Conservation (phyloP, 202 grass and related monocot species). For the Bolboschoenoplectus hybrid region DNA sequence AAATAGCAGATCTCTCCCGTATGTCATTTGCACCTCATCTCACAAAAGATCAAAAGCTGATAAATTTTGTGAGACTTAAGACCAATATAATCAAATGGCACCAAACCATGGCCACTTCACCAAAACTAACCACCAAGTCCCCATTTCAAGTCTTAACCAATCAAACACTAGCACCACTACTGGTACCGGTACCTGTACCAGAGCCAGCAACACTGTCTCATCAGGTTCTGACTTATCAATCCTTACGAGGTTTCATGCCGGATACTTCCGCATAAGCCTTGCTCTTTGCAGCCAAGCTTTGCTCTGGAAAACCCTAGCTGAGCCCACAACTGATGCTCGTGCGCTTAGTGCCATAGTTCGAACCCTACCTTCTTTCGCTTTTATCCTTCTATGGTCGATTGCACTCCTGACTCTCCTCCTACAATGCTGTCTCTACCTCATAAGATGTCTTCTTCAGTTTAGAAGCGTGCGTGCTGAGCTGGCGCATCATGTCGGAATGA, state of each 20-base stretch:
- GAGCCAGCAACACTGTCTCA: not conserved
- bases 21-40: not conserved
- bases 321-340: slow-evolving; percentile 41
- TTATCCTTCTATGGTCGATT: slow-evolving; percentile 78
- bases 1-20: slow-evolving; percentile 1
- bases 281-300: slow-evolving; percentile 80
- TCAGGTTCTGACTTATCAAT: slow-evolving; percentile 37
- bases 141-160: slow-evolving; percentile 17
- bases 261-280: slow-evolving; percentile 97
- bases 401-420: slow-evolving; percentile 60
- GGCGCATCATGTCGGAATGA: slow-evolving; percentile 90
- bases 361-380: slow-evolving; percentile 61
- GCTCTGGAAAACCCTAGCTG: slow-evolving; percentile 80
- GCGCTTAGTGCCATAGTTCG: slow-evolving; percentile 42
- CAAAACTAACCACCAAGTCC: slow-evolving; percentile 8
- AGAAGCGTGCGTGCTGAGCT: slow-evolving; percentile 69
- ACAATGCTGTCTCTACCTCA: slow-evolving; percentile 63
- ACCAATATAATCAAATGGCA: slow-evolving; percentile 4
- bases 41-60: slow-evolving; percentile 4
- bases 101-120: slow-evolving; percentile 1
- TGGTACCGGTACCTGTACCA: not conserved
- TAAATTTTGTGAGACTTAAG: not conserved
- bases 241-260: slow-evolving; percentile 78
- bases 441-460: slow-evolving; percentile 58
- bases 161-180: not conserved